Evolutionary conservation across 495 filamentous ascomycete species (phyloP), one percentile per base, ranked within the genome.

Genomic region (Aspergillus conjunctus): DNA sequence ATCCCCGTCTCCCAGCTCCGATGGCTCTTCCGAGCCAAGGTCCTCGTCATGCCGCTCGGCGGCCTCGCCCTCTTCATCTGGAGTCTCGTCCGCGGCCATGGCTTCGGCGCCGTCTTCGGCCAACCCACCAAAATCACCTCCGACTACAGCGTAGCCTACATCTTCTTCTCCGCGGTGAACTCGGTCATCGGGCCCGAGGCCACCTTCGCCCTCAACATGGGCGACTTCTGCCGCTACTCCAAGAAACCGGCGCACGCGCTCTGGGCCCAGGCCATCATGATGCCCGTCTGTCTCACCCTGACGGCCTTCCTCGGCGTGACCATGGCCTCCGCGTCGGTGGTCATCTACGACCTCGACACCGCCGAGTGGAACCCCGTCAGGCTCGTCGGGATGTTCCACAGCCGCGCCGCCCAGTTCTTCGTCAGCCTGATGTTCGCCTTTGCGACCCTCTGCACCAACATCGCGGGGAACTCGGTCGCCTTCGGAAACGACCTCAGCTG

Each of bases 31-130:
- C 17, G 17, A 5, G 44, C 20, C 17, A 48, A 48, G 18, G 44
- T 22, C 20, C 8, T 48, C 44, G 9, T 41, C 37, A 41, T 41
- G 37, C 37, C 37, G 6, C 37, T 41, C 37, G 37, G 37, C 37
- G 37, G 37, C 37, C 37, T 41, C 37, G 37, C 37, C 37, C 37
- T 41, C 37, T 41, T 41, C 37, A 41, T 41, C 37, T 41, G 37
- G 37, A n/a, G 11, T 11, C 37, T 41, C 37, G 37, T 41, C 6
- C 37, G 37, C 37, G 37, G 37, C 37, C 37, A 41, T 9, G 37
- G 37, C 37, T 41, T 41, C 37, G 37, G 37, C 37, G 7, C 37
- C 6, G 37, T 41, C 37, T 41, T 41, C 37, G 15, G 15, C 37
- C 37, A 41, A 11, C 37, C 37, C 6, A 41, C 37, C 37, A 41